Conservation (phyloP, 495 filamentous ascomycete genomes). For the Ascobolus immersus region DNA sequence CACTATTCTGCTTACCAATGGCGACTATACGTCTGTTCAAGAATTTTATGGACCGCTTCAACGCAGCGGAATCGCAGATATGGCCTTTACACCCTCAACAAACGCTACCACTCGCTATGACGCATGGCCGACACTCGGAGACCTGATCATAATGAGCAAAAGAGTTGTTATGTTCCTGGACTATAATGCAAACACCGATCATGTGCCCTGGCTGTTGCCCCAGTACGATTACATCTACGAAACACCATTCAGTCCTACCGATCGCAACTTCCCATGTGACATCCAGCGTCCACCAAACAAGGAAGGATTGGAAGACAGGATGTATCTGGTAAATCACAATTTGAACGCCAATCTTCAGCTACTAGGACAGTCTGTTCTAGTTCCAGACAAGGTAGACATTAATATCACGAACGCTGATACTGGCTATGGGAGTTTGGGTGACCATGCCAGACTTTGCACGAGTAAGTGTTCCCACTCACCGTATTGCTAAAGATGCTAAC, state of each 20-base stretch:
- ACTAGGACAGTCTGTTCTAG: constrained; percentile 33
- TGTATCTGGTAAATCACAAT: constrained; percentile 90
- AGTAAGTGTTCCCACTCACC: constrained; percentile 19
- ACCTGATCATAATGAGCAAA: constrained; percentile 43
- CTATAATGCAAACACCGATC: constrained; percentile 58
- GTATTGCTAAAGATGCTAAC: constrained; percentile 1
- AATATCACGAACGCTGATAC: constrained; percentile 42
- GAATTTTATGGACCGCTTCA: constrained; percentile 37
- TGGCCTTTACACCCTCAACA: constrained; percentile 46
- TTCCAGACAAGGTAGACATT: constrained; percentile 43
- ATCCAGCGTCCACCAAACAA: constrained; percentile 40
- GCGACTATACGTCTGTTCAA: constrained; percentile 35
- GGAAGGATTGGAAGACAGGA: constrained; percentile 28
- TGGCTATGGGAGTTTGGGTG: constrained; percentile 44
- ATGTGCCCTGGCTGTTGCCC: constrained; percentile 48
- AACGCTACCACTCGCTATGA: constrained; percentile 30
- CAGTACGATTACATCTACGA: constrained; percentile 58
- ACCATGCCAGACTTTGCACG: constrained; percentile 40
- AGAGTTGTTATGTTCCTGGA: constrained; percentile 46
- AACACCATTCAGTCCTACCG: constrained; percentile 42
- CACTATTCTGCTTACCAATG: constrained; percentile 73
- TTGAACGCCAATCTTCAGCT: constrained; percentile 48
- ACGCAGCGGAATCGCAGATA: constrained; percentile 37
- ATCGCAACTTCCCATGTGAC: constrained; percentile 37
- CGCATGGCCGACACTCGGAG: constrained; percentile 63